These are phyloP conservation scores for Fraxinus xanthoxyloides DNA, from an alignment of 305 asterid species.

Conservation along the genomic window DNA sequence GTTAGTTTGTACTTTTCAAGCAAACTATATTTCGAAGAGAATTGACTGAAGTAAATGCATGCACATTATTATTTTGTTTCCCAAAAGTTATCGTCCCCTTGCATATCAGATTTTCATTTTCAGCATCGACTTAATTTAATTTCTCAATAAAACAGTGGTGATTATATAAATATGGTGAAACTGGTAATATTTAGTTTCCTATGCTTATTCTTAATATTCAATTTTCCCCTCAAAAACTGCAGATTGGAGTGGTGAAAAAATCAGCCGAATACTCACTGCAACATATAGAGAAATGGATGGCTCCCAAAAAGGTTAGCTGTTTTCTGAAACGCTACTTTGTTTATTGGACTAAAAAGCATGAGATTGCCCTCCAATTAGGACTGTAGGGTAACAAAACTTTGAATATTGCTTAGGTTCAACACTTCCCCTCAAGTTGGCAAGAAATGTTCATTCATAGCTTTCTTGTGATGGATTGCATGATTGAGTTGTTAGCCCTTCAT, in stretches of 20 bases:
- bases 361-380: neutral
- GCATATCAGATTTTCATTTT: neutral
- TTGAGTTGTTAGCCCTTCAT: neutral
- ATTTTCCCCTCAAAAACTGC: neutral
- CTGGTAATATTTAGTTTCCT: neutral
- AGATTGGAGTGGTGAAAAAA: conserved; percentile 82
- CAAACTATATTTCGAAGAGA: neutral
- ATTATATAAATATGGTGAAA: neutral
- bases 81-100: neutral
- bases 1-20: neutral
- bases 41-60: neutral
- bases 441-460: neutral
- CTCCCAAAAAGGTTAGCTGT: conserved; percentile 59
- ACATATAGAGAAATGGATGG: conserved; percentile 69
- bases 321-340: neutral
- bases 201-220: neutral
- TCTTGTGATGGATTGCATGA: neutral
- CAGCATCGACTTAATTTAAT: neutral
- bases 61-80: neutral
- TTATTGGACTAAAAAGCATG: neutral
- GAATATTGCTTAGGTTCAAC: neutral
- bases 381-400: neutral
- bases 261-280: conserved; percentile 53
- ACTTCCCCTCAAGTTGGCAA: neutral
- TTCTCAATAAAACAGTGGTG: neutral